Evolutionary conservation across 2,329 filamentous ascomycete species (phyloP).

Genomic region (Fusarium scirpi): DNA sequence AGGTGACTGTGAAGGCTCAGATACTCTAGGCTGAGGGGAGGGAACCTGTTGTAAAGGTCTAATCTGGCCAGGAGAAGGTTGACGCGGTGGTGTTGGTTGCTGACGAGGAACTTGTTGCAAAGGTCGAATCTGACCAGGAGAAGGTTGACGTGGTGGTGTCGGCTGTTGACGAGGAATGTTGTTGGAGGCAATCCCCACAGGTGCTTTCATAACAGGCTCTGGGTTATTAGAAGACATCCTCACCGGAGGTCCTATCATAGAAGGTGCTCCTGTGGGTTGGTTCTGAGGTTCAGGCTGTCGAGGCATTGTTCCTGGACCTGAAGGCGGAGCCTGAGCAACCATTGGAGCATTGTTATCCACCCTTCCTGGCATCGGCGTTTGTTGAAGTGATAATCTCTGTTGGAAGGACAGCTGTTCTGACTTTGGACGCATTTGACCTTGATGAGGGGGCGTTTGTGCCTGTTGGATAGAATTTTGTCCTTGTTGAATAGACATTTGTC

Average conservation of each 20-base stretch:
- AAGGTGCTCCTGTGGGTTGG: not conserved
- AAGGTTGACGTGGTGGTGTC: not conserved
- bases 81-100: conserved; percentile 1
- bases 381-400: conserved; percentile 1
- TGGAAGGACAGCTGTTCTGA: not conserved
- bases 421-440: not conserved
- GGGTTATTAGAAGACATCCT: not conserved
- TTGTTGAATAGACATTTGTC: not conserved
- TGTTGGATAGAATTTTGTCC: conserved; percentile 1
- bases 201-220: not conserved
- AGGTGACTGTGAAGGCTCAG: not conserved
- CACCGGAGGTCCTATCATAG: not conserved
- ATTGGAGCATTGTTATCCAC: not conserved
- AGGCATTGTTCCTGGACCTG: not conserved
- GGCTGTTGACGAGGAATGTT: conserved; percentile 1
- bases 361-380: not conserved
- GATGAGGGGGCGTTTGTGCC: not conserved
- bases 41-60: not conserved
- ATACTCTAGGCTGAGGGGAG: not conserved
- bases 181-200: not conserved
- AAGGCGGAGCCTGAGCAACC: not conserved
- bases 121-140: not conserved
- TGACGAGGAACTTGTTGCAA: not conserved
- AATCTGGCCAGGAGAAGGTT: not conserved
- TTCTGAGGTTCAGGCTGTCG: not conserved